A percentile compares a stretch with the other conserved stretches of the same genome.
These are phyloP conservation scores for Agrostemma githago DNA, from an alignment of 148 eudicot genomes.

Conservation along the genomic window DNA sequence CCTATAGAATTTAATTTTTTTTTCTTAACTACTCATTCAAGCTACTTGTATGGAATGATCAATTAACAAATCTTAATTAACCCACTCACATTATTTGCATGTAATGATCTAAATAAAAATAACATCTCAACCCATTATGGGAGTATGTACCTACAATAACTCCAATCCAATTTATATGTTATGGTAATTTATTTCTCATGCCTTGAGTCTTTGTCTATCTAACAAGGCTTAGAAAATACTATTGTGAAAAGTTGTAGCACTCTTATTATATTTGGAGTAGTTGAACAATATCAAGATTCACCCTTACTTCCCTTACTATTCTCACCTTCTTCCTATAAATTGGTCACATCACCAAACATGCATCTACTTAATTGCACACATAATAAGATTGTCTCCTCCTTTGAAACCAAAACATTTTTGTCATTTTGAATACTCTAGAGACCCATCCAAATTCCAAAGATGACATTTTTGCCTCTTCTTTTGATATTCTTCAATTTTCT, in stretches of 20 bases:
- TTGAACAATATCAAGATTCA: conserved; percentile 26
- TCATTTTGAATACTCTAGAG: neutral
- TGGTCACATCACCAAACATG: conserved; percentile 10
- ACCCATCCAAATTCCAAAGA: neutral
- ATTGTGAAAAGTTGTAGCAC: neutral
- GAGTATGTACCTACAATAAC: neutral
- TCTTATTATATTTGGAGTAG: conserved; percentile 12
- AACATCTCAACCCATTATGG: neutral
- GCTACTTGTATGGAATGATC: too few relatives aligned
- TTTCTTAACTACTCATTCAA: too few relatives aligned
- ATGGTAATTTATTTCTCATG: conserved; percentile 10
- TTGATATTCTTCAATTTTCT: conserved; percentile 7
- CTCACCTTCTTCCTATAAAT: conserved; percentile 7
- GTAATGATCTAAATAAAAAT: neutral
- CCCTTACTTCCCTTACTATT: neutral
- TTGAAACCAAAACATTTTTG: neutral
- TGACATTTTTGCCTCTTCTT: conserved; percentile 13
- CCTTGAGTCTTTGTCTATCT: conserved; percentile 8
- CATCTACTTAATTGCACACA: neutral
- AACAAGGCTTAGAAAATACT: conserved; percentile 8
- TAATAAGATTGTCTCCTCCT: neutral
- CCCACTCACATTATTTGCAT: neutral
- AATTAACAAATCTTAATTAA: too few relatives aligned
- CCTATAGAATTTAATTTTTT: too few relatives aligned
- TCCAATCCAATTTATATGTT: conserved; percentile 13